phyloP scores from a whole-genome alignment of 352 stramenopile genomes.

The Phytophthora tubulina region DNA sequence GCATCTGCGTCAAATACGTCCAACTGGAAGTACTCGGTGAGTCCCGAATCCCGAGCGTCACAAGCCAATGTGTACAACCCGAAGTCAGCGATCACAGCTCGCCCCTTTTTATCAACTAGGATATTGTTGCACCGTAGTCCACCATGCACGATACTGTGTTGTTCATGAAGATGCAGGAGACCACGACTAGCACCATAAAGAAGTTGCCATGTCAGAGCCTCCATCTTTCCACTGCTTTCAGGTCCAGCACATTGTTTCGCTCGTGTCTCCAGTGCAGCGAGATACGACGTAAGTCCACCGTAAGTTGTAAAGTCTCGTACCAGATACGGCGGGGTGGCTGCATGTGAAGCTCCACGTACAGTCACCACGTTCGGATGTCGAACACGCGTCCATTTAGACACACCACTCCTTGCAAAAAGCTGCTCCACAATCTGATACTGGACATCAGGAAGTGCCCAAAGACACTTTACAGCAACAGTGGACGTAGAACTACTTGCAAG shows the following conservation, averaged over 20 bases:
- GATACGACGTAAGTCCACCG: slow-evolving; percentile 59
- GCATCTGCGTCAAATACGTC: slow-evolving; percentile 48
- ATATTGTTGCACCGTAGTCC: slow-evolving; percentile 75
- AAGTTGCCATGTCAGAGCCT: slow-evolving; percentile 62
- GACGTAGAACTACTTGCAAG: slow-evolving; percentile 43
- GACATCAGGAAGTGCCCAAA: slow-evolving; percentile 54
- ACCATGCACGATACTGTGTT: slow-evolving; percentile 62
- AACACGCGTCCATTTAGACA: slow-evolving; percentile 56
- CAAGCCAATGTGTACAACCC: slow-evolving; percentile 55
- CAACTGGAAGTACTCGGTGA: slow-evolving; percentile 46
- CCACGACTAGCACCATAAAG: slow-evolving; percentile 69
- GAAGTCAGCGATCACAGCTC: slow-evolving; percentile 67
- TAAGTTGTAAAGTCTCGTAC: slow-evolving; percentile 73
- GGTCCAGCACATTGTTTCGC: slow-evolving; percentile 43
- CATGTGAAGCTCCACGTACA: slow-evolving; percentile 70
- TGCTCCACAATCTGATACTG: slow-evolving; percentile 66
- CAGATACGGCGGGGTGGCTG: slow-evolving; percentile 53
- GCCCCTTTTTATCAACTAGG: slow-evolving; percentile 75
- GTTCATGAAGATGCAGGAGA: slow-evolving; percentile 71
- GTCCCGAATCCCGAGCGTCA: slow-evolving; percentile 48
- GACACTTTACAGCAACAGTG: slow-evolving; percentile 66
- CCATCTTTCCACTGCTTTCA: slow-evolving; percentile 43
- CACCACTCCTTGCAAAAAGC: slow-evolving; percentile 56
- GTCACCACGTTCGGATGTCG: slow-evolving; percentile 69
- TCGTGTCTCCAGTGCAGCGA: slow-evolving; percentile 52